A percentile compares a stretch with the other conserved stretches of the same genome.
These are phyloP conservation scores for Cutaneotrichosporon dermatis DNA, from an alignment of 1,284 basidiomycete species.

Conservation along the genomic window DNA sequence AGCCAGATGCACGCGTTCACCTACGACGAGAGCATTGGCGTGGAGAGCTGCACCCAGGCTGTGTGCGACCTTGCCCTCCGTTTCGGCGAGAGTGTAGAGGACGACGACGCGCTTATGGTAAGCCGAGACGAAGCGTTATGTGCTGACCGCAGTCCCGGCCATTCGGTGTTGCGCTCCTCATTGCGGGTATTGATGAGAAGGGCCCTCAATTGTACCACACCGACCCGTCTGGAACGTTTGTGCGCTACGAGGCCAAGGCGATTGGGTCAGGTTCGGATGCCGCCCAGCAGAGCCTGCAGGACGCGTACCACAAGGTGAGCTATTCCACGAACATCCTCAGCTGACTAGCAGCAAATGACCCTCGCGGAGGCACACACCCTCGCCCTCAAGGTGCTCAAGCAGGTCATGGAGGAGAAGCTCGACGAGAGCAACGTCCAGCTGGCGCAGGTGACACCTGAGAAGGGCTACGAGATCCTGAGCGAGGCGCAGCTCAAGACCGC, in stretches of 20 bases:
- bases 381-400: slow-evolving; percentile 86
- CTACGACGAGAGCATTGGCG: slow-evolving; percentile 94
- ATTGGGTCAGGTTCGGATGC: slow-evolving; percentile 98
- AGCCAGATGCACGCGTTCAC: slow-evolving; percentile 94
- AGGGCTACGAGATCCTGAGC: slow-evolving; percentile 78
- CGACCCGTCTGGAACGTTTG: slow-evolving; percentile 98
- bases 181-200: slow-evolving; percentile 92
- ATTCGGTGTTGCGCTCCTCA: slow-evolving; percentile 95
- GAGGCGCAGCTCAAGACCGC: slow-evolving; percentile 71
- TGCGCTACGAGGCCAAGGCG: slow-evolving; percentile 95
- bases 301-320: slow-evolving; percentile 90
- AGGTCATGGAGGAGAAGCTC: slow-evolving; percentile 99
- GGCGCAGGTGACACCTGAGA: slow-evolving; percentile 74
- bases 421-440: slow-evolving; percentile 98
- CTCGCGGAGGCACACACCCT: slow-evolving; percentile 81
- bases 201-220: slow-evolving; percentile 98
- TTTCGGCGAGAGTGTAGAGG: slow-evolving; percentile 98
- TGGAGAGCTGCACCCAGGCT: slow-evolving; percentile 95
- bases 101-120: slow-evolving; percentile 96
- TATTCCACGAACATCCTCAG: not conserved
- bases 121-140: not conserved
- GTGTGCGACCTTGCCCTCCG: slow-evolving; percentile 95
- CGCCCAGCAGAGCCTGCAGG: slow-evolving; percentile 93
- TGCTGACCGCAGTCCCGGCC: slow-evolving; percentile 67
- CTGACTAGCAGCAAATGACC: slow-evolving; percentile 71